Conservation (phyloP, 108 stramenopile species). For the Nitzschia palea region DNA sequence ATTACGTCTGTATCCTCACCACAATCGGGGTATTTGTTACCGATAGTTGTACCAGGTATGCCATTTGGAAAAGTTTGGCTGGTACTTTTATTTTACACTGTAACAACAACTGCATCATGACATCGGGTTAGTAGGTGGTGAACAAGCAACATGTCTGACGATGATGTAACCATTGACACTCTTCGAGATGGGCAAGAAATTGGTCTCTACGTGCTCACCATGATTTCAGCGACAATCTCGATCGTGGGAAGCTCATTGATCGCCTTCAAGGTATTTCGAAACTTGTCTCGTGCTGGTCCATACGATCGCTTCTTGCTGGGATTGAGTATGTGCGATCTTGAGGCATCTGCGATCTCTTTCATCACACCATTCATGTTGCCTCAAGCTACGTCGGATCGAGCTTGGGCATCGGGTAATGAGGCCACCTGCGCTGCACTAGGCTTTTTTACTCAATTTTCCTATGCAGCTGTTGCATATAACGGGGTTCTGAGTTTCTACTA, state of each 20-base stretch:
- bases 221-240: slow-evolving; percentile 4
- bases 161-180: too few species aligned
- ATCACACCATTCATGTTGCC: slow-evolving; percentile 11
- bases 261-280: slow-evolving; percentile 6
- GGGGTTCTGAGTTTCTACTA: slow-evolving; percentile 31
- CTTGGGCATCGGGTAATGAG: slow-evolving; percentile 24
- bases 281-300: background rate
- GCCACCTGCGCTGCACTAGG: slow-evolving; percentile 25
- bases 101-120: too few species aligned
- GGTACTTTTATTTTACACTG: too few species aligned
- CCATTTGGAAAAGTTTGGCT: too few species aligned
- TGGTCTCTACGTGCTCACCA: background rate
- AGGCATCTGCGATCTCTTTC: background rate
- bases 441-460: slow-evolving; percentile 25
- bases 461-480: slow-evolving; percentile 30
- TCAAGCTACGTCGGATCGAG: slow-evolving; percentile 2
- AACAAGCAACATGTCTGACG: too few species aligned
- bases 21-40: too few species aligned
- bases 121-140: too few species aligned
- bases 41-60: too few species aligned
- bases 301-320: slow-evolving; percentile 31
- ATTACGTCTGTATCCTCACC: too few species aligned
- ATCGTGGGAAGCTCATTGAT: slow-evolving; percentile 5
- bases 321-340: slow-evolving; percentile 11
- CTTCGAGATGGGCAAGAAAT: slow-evolving; percentile 20